phyloP scores from a whole-genome alignment of 495 filamentous ascomycete genomes.

The Lentithecium fluviatile region DNA sequence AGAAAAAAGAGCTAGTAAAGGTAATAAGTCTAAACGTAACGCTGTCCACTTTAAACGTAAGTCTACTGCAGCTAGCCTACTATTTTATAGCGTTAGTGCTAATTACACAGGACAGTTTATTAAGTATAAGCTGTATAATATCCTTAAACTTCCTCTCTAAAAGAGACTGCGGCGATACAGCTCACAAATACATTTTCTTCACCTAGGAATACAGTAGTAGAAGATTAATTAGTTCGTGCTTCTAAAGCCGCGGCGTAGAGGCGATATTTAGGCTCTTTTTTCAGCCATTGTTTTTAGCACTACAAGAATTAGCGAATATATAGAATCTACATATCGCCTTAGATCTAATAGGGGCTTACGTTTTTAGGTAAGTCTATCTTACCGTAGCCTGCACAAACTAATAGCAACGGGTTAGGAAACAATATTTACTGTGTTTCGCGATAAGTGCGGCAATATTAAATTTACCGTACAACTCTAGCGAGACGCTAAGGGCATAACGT shows the following conservation, averaged over 20 bases:
- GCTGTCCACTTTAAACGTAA: conserved; percentile 21
- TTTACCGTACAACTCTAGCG: conserved; percentile 17
- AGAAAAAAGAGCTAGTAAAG: background rate
- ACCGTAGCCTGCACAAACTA: conserved; percentile 19
- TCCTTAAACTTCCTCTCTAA: conserved; percentile 10
- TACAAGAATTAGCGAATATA: conserved; percentile 19
- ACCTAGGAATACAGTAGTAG: conserved; percentile 19
- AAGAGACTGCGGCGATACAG: conserved; percentile 18
- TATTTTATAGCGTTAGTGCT: conserved; percentile 21
- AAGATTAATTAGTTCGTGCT: conserved; percentile 20
- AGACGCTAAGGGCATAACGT: conserved; percentile 20
- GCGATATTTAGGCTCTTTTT: conserved; percentile 16
- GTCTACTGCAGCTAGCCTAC: conserved; percentile 16
- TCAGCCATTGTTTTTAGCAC: conserved; percentile 15
- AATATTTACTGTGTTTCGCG: conserved; percentile 18
- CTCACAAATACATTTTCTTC: conserved; percentile 21
- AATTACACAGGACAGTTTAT: conserved; percentile 21
- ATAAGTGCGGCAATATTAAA: conserved; percentile 17
- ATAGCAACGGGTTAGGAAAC: conserved; percentile 13
- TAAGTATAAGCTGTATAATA: conserved; percentile 20
- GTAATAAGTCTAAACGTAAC: conserved; percentile 18
- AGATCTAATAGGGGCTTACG: conserved; percentile 16
- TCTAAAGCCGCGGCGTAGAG: conserved; percentile 20
- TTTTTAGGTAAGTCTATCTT: conserved; percentile 24
- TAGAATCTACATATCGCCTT: conserved; percentile 20